These are phyloP conservation scores for Leucosporidium yakuticum DNA, from an alignment of 768 basidiomycete genomes.

Conservation along the genomic window DNA sequence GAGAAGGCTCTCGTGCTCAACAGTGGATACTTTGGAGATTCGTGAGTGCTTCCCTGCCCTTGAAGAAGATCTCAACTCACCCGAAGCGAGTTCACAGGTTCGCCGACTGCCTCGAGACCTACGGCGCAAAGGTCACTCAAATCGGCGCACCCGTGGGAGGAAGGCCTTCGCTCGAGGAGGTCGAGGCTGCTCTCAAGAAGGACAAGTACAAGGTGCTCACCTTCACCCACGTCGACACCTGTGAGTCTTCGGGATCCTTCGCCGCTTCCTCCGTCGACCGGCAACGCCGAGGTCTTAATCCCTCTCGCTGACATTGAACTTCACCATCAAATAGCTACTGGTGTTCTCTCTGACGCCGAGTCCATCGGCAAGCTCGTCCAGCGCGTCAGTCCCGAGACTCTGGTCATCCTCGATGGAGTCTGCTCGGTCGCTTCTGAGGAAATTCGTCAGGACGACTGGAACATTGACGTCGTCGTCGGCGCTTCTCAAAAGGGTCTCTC, in stretches of 20 bases:
- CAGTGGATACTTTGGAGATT: slow-evolving; percentile 90
- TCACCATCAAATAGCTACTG: slow-evolving; percentile 43
- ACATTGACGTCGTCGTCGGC: slow-evolving; percentile 75
- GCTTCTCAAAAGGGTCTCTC: slow-evolving; percentile 91
- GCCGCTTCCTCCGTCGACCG: slow-evolving; percentile 50
- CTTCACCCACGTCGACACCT: slow-evolving; percentile 93
- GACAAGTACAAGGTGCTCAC: slow-evolving; percentile 85
- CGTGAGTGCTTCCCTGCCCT: slow-evolving; percentile 53
- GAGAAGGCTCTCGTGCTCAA: slow-evolving; percentile 76
- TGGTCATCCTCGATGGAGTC: slow-evolving; percentile 85
- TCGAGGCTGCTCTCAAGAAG: slow-evolving; percentile 63
- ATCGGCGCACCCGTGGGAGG: slow-evolving; percentile 75
- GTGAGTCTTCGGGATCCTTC: slow-evolving; percentile 3
- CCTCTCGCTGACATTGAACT: background rate
- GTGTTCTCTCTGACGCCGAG: slow-evolving; percentile 78
- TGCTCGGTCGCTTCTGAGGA: slow-evolving; percentile 95
- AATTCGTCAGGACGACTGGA: slow-evolving; percentile 90
- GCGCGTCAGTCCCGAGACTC: slow-evolving; percentile 72
- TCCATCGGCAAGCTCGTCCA: slow-evolving; percentile 66
- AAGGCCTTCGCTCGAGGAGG: slow-evolving; percentile 56
- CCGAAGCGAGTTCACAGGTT: slow-evolving; percentile 14
- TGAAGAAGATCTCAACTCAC: background rate
- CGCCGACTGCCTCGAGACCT: slow-evolving; percentile 57
- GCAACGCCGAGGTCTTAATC: slow-evolving; percentile 40
- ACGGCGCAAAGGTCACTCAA: slow-evolving; percentile 81